Conservation (phyloP, 164 flowering plant genomes). For the Platanus orientalis region DNA sequence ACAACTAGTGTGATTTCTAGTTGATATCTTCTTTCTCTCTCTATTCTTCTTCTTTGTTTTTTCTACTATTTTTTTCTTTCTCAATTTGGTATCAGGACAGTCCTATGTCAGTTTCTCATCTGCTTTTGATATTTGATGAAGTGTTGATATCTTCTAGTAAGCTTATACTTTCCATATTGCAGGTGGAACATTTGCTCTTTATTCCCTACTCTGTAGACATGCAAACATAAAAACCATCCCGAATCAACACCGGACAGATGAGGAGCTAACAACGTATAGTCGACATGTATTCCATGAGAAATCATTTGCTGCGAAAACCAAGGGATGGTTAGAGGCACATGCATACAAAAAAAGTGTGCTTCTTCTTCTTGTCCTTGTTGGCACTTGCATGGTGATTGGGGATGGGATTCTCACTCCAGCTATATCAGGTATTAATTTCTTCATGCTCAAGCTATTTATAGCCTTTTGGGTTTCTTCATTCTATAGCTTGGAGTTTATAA, state of each 20-base stretch:
- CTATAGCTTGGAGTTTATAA: too few species aligned
- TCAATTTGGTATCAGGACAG: too few species aligned
- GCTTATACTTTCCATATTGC: conserved; percentile 13
- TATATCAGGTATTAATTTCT: conserved; percentile 53
- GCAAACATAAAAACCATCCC: conserved; percentile 79
- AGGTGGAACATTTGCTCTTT: conserved; percentile 99
- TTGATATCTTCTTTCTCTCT: too few species aligned
- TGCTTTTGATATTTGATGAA: neutral
- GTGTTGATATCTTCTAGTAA: neutral
- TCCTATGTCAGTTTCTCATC: too few species aligned
- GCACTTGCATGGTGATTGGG: too few species aligned
- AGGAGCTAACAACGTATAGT: too few species aligned
- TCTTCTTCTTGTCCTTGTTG: conserved; percentile 80
- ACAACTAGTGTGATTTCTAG: too few species aligned
- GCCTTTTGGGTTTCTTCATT: too few species aligned
- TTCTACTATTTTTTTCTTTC: too few species aligned
- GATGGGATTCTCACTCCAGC: too few species aligned
- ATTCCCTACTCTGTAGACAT: conserved; percentile 90
- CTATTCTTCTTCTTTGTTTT: too few species aligned
- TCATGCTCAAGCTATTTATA: neutral
- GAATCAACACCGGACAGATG: too few species aligned
- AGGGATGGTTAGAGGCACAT: conserved; percentile 71
- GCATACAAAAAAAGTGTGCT: conserved; percentile 54
- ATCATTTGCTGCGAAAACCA: conserved; percentile 88
- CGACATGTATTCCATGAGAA: conserved; percentile 65